Evolutionary conservation across 2,329 filamentous ascomycete genomes (phyloP).

Genomic region (Ophiostoma angusticollis): DNA sequence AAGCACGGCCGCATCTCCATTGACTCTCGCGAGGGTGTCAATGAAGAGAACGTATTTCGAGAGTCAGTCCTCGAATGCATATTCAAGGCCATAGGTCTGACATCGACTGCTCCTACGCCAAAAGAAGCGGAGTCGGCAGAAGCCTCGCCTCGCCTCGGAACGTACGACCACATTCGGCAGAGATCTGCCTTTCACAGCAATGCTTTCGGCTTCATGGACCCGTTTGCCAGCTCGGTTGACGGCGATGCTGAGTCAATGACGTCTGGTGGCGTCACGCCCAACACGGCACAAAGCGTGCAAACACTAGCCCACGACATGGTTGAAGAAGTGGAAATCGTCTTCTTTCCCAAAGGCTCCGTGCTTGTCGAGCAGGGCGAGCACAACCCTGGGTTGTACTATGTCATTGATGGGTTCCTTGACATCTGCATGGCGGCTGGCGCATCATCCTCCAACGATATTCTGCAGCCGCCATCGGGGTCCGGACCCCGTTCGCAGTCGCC

Average conservation of each 20-base stretch:
- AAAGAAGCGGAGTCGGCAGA: conserved; percentile 65
- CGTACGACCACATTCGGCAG: conserved; percentile 68
- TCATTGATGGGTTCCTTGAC: conserved; percentile 92
- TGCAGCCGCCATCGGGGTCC: conserved; percentile 19
- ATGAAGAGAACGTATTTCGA: conserved; percentile 81
- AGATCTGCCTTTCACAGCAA: conserved; percentile 69
- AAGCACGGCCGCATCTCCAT: conserved; percentile 35
- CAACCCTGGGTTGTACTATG: conserved; percentile 94
- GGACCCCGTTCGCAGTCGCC: conserved; percentile 13
- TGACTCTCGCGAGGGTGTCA: conserved; percentile 66
- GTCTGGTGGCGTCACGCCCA: conserved; percentile 45
- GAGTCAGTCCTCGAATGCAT: conserved; percentile 89
- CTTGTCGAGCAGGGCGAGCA: conserved; percentile 92
- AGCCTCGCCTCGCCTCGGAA: conserved; percentile 71
- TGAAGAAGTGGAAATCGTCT: conserved; percentile 92
- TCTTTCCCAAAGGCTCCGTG: conserved; percentile 87
- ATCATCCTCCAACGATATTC: conserved; percentile 25
- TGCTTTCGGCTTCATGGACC: conserved; percentile 83
- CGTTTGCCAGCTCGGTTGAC: conserved; percentile 63
- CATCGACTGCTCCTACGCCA: conserved; percentile 50
- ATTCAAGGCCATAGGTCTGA: conserved; percentile 83
- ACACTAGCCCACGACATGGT: conserved; percentile 65
- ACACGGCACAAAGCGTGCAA: conserved; percentile 51
- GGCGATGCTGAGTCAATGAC: conserved; percentile 79
- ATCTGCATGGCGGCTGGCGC: conserved; percentile 71